Conservation (phyloP, 1,139 yeast species). For the Candida labiduridarum region DNA sequence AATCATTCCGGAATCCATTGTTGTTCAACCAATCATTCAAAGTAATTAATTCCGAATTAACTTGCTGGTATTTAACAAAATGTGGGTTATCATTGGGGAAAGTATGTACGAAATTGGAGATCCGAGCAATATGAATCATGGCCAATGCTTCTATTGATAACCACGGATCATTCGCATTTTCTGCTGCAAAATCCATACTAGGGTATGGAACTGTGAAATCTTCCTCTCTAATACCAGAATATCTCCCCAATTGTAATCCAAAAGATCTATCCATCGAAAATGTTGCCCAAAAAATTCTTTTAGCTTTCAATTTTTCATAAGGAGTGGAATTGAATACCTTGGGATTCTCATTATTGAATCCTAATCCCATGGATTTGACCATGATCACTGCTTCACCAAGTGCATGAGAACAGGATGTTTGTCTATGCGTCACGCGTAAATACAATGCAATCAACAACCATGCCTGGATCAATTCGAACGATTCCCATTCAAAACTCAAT, state of each 20-base stretch:
- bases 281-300: conserved; percentile 59
- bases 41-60: conserved; percentile 34
- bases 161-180: conserved; percentile 53
- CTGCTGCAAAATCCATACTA: conserved; percentile 27
- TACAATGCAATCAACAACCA: conserved; percentile 61
- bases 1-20: conserved; percentile 39
- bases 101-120: conserved; percentile 40
- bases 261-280: conserved; percentile 58
- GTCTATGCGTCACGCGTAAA: conserved; percentile 58
- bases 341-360: conserved; percentile 25
- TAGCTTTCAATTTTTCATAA: conserved; percentile 54
- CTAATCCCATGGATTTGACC: conserved; percentile 60
- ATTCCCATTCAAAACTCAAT: conserved; percentile 68
- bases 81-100: conserved; percentile 29
- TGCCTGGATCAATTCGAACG: conserved; percentile 63
- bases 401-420: conserved; percentile 56
- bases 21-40: conserved; percentile 38
- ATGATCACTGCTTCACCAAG: conserved; percentile 57
- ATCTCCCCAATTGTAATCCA: conserved; percentile 58
- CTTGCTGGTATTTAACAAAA: conserved; percentile 33
- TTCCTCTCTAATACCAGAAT: conserved; percentile 40
- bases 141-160: conserved; percentile 53
- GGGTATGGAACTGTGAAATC: conserved; percentile 43
- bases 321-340: conserved; percentile 26
- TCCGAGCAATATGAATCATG: conserved; percentile 44